Evolutionary conservation across 2,329 filamentous ascomycete genomes (phyloP).

Genomic region (Pseudocercospora cruenta): DNA sequence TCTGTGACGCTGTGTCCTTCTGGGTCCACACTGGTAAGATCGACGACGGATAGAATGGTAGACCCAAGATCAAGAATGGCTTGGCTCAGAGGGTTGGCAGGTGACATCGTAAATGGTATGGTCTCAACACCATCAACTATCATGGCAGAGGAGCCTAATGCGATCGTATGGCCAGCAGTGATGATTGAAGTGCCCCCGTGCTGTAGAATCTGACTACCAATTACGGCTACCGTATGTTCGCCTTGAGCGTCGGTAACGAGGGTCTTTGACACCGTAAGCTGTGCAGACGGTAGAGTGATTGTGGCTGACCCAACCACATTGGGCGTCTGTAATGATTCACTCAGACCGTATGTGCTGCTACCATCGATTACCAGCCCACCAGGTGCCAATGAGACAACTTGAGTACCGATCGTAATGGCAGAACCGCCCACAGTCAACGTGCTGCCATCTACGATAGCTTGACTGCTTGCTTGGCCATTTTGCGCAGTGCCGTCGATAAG

Average conservation of each 20-base stretch:
- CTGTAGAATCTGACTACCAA: not conserved
- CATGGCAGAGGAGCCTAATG: not conserved
- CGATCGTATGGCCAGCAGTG: not conserved
- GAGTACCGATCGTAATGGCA: not conserved
- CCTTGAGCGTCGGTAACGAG: not conserved
- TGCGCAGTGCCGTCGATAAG: not conserved
- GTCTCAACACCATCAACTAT: not conserved
- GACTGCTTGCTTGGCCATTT: not conserved
- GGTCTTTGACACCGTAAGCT: not conserved
- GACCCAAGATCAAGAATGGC: not conserved
- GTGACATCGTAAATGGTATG: not conserved
- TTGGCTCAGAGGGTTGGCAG: not conserved
- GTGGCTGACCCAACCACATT: not conserved
- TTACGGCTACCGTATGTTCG: not conserved
- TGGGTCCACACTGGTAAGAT: not conserved
- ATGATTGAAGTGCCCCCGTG: not conserved
- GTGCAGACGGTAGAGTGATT: not conserved
- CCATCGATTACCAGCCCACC: not conserved
- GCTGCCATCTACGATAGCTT: not conserved
- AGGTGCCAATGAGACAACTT: not conserved
- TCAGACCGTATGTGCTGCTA: not conserved
- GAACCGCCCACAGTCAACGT: conserved; percentile 9
- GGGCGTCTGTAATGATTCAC: not conserved
- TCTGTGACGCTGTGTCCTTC: not conserved
- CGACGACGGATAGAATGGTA: not conserved